phyloP scores from a whole-genome alignment of 495 filamentous ascomycete species.

The Thermothielavioides terrestris region DNA sequence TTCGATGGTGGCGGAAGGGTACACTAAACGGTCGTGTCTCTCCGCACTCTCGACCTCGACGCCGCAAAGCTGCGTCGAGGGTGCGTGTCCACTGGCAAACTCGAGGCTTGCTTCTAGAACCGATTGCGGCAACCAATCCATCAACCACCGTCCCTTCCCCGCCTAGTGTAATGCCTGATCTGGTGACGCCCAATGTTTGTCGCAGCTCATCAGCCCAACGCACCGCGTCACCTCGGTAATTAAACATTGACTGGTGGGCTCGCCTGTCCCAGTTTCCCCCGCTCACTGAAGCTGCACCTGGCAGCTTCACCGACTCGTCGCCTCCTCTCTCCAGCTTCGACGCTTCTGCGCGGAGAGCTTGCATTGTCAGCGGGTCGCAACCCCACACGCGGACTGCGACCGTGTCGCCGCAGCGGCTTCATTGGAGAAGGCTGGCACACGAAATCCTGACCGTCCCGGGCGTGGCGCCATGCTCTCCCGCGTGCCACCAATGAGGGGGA shows the following conservation, averaged over 20 bases:
- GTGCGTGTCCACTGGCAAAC: background rate
- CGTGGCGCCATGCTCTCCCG: background rate
- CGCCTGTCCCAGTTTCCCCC: too few species aligned
- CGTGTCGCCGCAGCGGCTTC: background rate
- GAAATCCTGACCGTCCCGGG: background rate
- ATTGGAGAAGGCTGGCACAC: background rate
- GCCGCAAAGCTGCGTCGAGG: slow-evolving; percentile 2
- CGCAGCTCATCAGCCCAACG: too few species aligned
- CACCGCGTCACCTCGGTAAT: too few species aligned
- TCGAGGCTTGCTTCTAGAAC: background rate
- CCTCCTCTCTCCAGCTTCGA: background rate
- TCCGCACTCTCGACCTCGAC: background rate
- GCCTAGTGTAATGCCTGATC: too few species aligned
- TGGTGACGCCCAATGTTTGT: too few species aligned
- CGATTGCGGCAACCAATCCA: background rate
- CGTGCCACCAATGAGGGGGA: background rate
- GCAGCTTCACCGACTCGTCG: slow-evolving; percentile 19
- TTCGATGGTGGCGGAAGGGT: too few species aligned
- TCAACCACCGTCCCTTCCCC: too few species aligned
- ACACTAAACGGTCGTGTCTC: too few species aligned
- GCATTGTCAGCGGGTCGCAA: background rate
- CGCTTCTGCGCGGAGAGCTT: background rate
- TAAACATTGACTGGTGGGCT: too few species aligned
- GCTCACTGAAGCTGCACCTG: slow-evolving; percentile 1
- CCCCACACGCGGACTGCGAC: background rate